Evolutionary conservation across 2,329 filamentous ascomycete genomes (phyloP), one percentile per base, ranked within the genome.

Genomic region (Helminthosporium solani): DNA sequence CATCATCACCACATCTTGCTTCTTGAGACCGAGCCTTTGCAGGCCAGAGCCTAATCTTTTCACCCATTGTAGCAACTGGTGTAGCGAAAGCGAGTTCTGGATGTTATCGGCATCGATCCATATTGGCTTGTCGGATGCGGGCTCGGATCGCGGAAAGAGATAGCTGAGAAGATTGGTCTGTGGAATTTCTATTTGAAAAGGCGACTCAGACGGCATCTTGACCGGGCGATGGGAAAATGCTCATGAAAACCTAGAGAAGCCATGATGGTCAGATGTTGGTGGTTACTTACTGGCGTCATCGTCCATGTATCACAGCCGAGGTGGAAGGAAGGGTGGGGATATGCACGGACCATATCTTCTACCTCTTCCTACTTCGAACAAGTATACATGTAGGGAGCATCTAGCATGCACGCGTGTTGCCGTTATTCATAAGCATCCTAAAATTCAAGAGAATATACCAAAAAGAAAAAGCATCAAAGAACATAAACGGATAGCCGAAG

Each of bases 31-130:
- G 7, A 78, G 55, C 2, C 58, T 66, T 39, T 77, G 68, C 12
- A 82, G 67, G 3, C 79, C 78, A 30, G 69, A 63, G 0, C 73
- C 76, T n/a, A 83, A 56, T 45, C 78, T 68, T 56, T 75, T 78
- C 31, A 77, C 70, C 78, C 78, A 82, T 68, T 66, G 57, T 23
- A 82, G 56, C 19, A 75, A 61, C 54, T 79, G 70, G 25, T 65
- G 67, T 1, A 77, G 74, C 0, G 77, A 79, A 7, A 82, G 64
- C 25, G 67, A 74, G 28, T 70, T 66, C 7, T 54, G 47, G 2
- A 74, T 64, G 39, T 80, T 67, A 43, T 71, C 72, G 33, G 76
- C 73, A 59, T 83, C 77, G 42, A 78, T 71, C 78, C 78, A 83
- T 49, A 81, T 63, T 6, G 79, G 77, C 30, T 75, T 68, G 41